A percentile compares a stretch with the other conserved stretches of the same genome.
These are phyloP conservation scores for Hypoxylon sp. DNA, from an alignment of 2,329 filamentous ascomycete genomes.

Conservation along the genomic window DNA sequence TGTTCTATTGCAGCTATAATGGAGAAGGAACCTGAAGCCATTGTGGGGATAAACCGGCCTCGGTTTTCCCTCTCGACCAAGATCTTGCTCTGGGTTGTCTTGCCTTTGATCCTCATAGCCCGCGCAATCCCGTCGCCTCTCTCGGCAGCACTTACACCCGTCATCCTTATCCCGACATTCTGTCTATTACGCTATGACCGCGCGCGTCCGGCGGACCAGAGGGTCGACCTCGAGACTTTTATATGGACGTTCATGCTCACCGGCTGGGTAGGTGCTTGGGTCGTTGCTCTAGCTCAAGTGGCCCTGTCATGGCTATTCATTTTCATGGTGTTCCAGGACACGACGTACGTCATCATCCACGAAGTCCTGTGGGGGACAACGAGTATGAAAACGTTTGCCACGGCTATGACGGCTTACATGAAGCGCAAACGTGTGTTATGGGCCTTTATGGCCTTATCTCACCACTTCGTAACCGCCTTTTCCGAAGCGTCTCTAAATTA, in stretches of 20 bases:
- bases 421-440: constrained; percentile 9
- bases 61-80: constrained; percentile 14
- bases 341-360: background rate
- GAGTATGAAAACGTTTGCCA: background rate
- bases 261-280: constrained; percentile 35
- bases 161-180: constrained; percentile 15
- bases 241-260: constrained; percentile 39
- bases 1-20: background rate
- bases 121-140: constrained; percentile 17
- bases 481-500: constrained; percentile 43
- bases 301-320: constrained; percentile 5
- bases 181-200: constrained; percentile 21
- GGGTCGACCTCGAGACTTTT: constrained; percentile 27
- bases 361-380: background rate
- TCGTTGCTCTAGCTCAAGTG: constrained; percentile 28
- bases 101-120: constrained; percentile 10
- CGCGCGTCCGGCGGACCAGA: constrained; percentile 7
- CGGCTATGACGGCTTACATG: background rate
- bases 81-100: constrained; percentile 14
- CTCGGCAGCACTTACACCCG: constrained; percentile 6
- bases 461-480: constrained; percentile 31
- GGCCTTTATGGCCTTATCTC: constrained; percentile 34
- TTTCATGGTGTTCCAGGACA: background rate
- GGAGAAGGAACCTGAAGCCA: background rate
- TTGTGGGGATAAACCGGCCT: background rate